These are phyloP conservation scores for Colletotrichum musae DNA, from an alignment of 2,329 filamentous ascomycete genomes.

Conservation along the genomic window DNA sequence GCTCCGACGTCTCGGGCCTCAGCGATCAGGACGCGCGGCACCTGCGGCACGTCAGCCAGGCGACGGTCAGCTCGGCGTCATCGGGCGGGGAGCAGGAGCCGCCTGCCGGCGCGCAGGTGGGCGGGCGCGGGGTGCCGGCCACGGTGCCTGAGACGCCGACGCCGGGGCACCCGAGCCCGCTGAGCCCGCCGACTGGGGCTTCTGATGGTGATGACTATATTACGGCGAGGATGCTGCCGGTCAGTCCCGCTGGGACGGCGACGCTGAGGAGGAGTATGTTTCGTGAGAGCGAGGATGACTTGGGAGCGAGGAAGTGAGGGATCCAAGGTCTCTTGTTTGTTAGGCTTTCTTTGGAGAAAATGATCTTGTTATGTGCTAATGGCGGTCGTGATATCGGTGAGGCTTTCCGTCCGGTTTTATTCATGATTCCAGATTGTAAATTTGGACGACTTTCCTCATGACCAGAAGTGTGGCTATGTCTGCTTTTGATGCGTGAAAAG, in stretches of 20 bases:
- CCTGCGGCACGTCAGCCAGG: conserved; percentile 58
- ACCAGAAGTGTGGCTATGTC: no score
- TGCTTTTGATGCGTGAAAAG: no score
- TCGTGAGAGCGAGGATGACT: conserved; percentile 57
- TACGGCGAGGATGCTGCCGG: conserved; percentile 40
- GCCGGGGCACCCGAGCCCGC: conserved; percentile 32
- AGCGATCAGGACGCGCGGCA: conserved; percentile 58
- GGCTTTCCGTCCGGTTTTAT: no score
- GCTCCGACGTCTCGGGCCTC: conserved; percentile 58
- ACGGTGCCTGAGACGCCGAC: conserved; percentile 37
- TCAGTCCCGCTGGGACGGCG: conserved; percentile 35
- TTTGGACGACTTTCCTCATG: no score
- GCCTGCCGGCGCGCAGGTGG: conserved; percentile 6
- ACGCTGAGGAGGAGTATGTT: conserved; percentile 58
- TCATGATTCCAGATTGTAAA: no score
- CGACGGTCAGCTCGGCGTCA: conserved; percentile 53
- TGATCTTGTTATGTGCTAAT: no score
- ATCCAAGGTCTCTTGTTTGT: background rate
- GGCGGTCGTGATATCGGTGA: no score
- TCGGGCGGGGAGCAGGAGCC: conserved; percentile 23
- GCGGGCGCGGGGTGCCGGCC: conserved; percentile 15
- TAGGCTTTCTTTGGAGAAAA: background rate
- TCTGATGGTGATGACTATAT: conserved; percentile 47
- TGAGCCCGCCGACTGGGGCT: conserved; percentile 47
- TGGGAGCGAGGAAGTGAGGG: conserved; percentile 20